A percentile compares a stretch with the other conserved stretches of the same genome.
Evolutionary conservation across 202 grass and related monocot genomes (phyloP).

Genomic region (Digitaria exilis): DNA sequence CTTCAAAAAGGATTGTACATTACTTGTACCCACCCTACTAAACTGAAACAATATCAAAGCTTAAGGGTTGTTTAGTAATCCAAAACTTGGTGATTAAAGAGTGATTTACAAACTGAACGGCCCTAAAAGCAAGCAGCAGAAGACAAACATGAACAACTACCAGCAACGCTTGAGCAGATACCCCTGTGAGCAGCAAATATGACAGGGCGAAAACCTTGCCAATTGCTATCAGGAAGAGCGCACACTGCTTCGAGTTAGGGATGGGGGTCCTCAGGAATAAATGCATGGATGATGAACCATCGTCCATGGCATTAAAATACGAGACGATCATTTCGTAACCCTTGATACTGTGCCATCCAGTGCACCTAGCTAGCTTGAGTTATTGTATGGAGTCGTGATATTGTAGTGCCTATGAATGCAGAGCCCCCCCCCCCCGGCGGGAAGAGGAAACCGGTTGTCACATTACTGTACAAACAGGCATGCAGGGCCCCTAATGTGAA

Average conservation of each 20-base stretch:
- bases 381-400: too few relatives aligned
- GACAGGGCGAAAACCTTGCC: not conserved
- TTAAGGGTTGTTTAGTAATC: too few relatives aligned
- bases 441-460: slow-evolving; percentile 5
- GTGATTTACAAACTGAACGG: too few relatives aligned
- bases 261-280: slow-evolving; percentile 19
- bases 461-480: slow-evolving; percentile 29
- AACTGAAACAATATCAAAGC: too few relatives aligned
- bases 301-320: not conserved
- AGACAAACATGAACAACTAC: not conserved
- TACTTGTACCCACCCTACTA: too few relatives aligned
- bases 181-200: not conserved
- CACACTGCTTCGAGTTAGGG: not conserved
- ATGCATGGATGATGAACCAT: not conserved
- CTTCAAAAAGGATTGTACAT: too few relatives aligned
- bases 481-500: too few relatives aligned
- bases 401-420: not conserved
- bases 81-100: too few relatives aligned
- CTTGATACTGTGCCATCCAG: too few relatives aligned
- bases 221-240: too few relatives aligned
- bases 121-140: too few relatives aligned
- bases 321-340: not conserved
- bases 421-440: not conserved
- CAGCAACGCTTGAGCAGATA: not conserved
- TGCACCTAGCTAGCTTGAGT: too few relatives aligned